These are phyloP conservation scores for Alnus rubra DNA, from an alignment of 306 rosid species.

Conservation along the genomic window DNA sequence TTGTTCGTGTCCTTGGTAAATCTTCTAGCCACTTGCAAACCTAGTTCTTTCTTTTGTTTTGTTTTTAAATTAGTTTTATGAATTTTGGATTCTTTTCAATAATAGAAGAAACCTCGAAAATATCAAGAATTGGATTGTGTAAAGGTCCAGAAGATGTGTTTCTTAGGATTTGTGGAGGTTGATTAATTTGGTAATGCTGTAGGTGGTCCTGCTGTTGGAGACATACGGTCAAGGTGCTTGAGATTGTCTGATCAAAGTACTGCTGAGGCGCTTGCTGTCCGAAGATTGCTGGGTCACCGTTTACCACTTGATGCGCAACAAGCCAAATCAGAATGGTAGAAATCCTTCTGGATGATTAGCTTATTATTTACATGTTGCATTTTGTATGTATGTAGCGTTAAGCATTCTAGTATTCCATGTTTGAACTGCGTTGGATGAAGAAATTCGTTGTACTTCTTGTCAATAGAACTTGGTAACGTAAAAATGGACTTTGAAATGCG, in stretches of 20 bases:
- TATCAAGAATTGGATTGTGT: not conserved
- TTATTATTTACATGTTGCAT: not conserved
- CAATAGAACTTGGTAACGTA: not conserved
- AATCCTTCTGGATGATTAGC: not conserved
- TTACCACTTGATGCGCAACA: conserved; percentile 52
- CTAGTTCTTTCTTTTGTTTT: not conserved
- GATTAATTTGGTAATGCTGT: conserved; percentile 5
- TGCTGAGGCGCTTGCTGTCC: conserved; percentile 86
- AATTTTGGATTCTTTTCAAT: not conserved
- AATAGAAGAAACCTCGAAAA: not conserved
- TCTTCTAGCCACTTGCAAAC: not conserved
- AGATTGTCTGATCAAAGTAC: conserved; percentile 84
- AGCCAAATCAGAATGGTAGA: conserved; percentile 85
- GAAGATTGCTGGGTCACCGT: conserved; percentile 86
- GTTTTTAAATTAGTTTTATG: not conserved
- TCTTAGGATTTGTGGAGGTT: not conserved
- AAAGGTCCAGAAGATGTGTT: not conserved
- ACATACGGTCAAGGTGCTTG: conserved; percentile 92
- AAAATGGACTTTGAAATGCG: not conserved
- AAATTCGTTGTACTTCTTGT: not conserved
- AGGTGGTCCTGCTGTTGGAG: conserved; percentile 99
- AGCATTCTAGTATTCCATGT: not conserved
- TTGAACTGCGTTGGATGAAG: not conserved
- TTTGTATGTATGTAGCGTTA: not conserved
- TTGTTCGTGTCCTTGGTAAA: conserved; percentile 87